Percentiles rank a stretch among this genome's conserved stretches.
Evolutionary conservation across 2,329 filamentous ascomycete species (phyloP).

Genomic region (Alternaria triticina): DNA sequence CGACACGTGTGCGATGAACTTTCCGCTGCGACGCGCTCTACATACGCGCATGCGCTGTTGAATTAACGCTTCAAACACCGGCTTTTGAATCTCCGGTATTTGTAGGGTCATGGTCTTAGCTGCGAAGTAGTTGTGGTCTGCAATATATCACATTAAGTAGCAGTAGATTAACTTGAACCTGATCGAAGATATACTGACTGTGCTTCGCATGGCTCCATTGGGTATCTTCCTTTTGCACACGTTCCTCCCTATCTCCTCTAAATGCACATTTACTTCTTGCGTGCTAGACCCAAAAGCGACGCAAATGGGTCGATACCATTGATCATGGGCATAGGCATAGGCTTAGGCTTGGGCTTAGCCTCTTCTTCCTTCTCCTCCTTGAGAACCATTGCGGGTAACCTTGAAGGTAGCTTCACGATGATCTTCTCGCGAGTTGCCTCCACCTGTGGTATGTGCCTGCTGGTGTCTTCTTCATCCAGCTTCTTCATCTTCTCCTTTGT

Average conservation of each 20-base stretch:
- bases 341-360: background rate
- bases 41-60: background rate
- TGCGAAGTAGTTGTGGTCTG: background rate
- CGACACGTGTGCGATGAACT: background rate
- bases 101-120: background rate
- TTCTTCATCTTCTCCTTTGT: background rate
- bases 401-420: background rate
- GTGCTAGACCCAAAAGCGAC: background rate
- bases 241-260: background rate
- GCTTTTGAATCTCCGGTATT: slow-evolving; percentile 46
- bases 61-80: background rate
- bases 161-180: background rate
- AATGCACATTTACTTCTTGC: background rate
- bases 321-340: background rate
- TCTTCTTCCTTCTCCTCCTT: background rate
- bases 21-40: background rate
- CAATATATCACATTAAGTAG: background rate
- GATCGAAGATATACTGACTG: background rate
- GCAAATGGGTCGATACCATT: slow-evolving; percentile 2
- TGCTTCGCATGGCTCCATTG: background rate
- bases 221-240: background rate
- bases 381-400: background rate
- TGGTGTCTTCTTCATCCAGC: background rate
- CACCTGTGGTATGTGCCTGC: background rate
- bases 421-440: background rate